phyloP scores from a whole-genome alignment of 305 asterid species.

The Fraxinus ornus region DNA sequence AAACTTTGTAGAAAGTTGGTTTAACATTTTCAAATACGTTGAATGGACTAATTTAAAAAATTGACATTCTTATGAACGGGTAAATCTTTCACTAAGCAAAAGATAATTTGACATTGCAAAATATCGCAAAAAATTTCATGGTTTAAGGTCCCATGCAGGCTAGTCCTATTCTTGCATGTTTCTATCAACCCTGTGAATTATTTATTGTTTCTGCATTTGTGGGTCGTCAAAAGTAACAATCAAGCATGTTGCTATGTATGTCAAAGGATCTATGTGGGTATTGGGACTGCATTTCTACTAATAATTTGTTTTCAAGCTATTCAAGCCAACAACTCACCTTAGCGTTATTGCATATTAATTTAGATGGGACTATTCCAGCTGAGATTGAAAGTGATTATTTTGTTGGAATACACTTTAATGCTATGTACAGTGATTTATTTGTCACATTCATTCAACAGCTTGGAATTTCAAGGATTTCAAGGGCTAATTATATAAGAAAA shows the following conservation, averaged over 20 bases:
- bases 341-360: neutral
- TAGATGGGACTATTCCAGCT: constrained; percentile 51
- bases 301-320: neutral
- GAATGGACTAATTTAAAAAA: neutral
- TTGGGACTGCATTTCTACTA: neutral
- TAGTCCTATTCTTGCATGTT: constrained; percentile 32
- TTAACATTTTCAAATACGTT: neutral
- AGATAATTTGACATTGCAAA: constrained; percentile 22
- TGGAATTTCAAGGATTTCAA: neutral
- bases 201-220: constrained; percentile 29
- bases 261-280: constrained; percentile 23
- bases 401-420: constrained; percentile 25
- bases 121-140: constrained; percentile 14
- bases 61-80: neutral
- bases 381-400: constrained; percentile 43
- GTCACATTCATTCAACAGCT: constrained; percentile 4
- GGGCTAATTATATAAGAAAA: neutral
- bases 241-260: constrained; percentile 35
- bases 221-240: constrained; percentile 37
- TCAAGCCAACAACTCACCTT: constrained; percentile 17
- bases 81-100: neutral
- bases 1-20: neutral
- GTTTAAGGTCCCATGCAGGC: constrained; percentile 37
- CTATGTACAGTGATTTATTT: neutral
- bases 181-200: constrained; percentile 31